Percentiles rank a stretch among this genome's conserved stretches.
These are phyloP conservation scores for Hypsizygus marmoreus DNA, from an alignment of 768 basidiomycete species.

Conservation along the genomic window DNA sequence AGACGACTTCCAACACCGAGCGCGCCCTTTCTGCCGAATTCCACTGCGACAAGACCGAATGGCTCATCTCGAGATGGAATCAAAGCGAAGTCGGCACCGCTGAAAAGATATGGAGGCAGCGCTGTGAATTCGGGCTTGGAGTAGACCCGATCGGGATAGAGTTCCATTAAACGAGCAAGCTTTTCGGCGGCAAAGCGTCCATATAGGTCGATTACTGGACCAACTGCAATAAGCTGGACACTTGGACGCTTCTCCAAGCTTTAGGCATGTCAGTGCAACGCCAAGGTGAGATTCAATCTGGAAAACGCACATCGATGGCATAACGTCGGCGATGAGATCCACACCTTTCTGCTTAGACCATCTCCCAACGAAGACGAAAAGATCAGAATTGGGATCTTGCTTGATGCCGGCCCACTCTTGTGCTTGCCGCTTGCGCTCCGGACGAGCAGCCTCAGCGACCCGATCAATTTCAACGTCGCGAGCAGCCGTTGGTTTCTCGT, in stretches of 20 bases:
- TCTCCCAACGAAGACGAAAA: constrained; percentile 96
- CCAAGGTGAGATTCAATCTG: constrained; percentile 3
- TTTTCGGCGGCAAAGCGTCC: constrained; percentile 96
- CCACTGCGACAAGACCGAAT: constrained; percentile 94
- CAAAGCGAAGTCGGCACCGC: constrained; percentile 92
- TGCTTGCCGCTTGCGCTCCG: constrained; percentile 87
- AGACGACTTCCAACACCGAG: constrained; percentile 93
- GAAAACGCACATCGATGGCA: constrained; percentile 76
- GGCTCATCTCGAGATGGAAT: constrained; percentile 97
- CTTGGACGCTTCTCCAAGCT: constrained; percentile 84
- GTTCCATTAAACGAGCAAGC: constrained; percentile 88
- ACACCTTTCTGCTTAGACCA: constrained; percentile 99
- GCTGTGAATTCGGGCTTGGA: constrained; percentile 98
- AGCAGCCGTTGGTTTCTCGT: constrained; percentile 71
- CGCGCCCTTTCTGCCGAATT: constrained; percentile 95
- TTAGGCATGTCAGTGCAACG: constrained; percentile 6
- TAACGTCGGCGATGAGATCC: constrained; percentile 95
- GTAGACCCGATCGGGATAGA: constrained; percentile 90
- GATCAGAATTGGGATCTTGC: constrained; percentile 85
- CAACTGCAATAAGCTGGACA: constrained; percentile 87
- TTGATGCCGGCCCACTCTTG: constrained; percentile 95
- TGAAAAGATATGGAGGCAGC: constrained; percentile 89
- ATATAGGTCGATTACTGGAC: constrained; percentile 94
- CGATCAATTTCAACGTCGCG: constrained; percentile 78
- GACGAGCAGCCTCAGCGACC: constrained; percentile 84